phyloP scores from a whole-genome alignment of 495 filamentous ascomycete genomes.

The Aspergillus cristatus region DNA sequence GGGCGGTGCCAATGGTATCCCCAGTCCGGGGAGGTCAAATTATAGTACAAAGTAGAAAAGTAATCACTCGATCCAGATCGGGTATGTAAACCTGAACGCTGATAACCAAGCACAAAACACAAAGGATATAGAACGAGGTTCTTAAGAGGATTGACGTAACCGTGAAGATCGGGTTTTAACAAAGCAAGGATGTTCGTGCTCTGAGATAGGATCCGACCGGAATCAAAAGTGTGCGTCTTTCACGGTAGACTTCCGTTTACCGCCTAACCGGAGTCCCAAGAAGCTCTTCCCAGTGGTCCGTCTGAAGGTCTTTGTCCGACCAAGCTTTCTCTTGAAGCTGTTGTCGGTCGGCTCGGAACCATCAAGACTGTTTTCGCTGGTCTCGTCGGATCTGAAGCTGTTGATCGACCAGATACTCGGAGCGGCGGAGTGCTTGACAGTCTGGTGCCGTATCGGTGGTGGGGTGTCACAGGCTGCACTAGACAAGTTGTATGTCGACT shows the following conservation, averaged over 20 bases:
- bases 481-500: constrained; percentile 15
- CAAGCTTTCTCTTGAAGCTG: constrained; percentile 5
- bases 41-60: constrained; percentile 4
- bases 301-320: constrained; percentile 15
- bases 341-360: no score
- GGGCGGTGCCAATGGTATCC: no score
- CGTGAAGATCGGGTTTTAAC: background rate
- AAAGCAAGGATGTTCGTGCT: background rate
- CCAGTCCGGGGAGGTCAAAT: background rate
- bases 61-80: background rate
- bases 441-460: constrained; percentile 17
- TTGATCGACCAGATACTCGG: constrained; percentile 68
- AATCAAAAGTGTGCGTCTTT: constrained; percentile 2
- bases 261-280: constrained; percentile 29
- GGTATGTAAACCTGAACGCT: background rate
- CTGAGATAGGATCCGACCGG: background rate
- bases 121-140: background rate
- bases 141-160: background rate
- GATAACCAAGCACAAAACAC: no score
- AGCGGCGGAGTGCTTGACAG: constrained; percentile 41
- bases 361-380: constrained; percentile 36
- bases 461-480: constrained; percentile 2
- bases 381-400: constrained; percentile 48
- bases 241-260: constrained; percentile 16
- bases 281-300: constrained; percentile 20